These are phyloP conservation scores for Plenodomus lindquistii DNA, from an alignment of 2,329 filamentous ascomycete genomes.

Conservation along the genomic window DNA sequence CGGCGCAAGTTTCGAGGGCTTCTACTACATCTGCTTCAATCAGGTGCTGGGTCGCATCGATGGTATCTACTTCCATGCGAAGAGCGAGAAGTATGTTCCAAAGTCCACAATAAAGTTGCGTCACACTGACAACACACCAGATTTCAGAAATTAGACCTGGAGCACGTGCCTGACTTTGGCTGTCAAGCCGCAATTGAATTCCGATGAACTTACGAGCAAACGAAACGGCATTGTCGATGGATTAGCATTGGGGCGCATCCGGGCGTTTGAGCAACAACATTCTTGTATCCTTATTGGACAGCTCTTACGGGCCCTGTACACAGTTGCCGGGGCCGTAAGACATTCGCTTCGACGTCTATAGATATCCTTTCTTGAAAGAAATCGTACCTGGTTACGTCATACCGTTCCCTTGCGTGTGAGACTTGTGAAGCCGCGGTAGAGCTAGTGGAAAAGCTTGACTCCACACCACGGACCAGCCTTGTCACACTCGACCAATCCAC, in stretches of 20 bases:
- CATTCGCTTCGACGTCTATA: conserved; percentile 8
- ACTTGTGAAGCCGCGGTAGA: background rate
- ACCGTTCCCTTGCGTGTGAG: conserved; percentile 1
- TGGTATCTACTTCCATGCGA: conserved; percentile 97
- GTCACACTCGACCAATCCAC: conserved; percentile 21
- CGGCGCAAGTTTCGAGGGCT: conserved; percentile 95
- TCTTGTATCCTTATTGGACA: conserved; percentile 32
- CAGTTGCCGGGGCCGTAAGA: conserved; percentile 28
- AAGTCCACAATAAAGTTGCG: background rate
- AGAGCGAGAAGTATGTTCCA: conserved; percentile 88
- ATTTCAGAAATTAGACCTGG: conserved; percentile 90
- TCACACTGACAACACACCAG: conserved; percentile 52
- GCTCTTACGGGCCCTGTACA: conserved; percentile 31
- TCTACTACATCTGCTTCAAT: conserved; percentile 99
- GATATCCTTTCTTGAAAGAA: conserved; percentile 13
- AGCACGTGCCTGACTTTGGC: conserved; percentile 82
- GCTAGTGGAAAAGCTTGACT: conserved; percentile 39
- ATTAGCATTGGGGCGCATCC: conserved; percentile 35
- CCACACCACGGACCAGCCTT: conserved; percentile 23
- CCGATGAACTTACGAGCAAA: conserved; percentile 59
- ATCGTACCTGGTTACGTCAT: conserved; percentile 22
- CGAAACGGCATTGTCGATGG: conserved; percentile 26
- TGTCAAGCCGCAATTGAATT: conserved; percentile 90
- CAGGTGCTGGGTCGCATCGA: conserved; percentile 83
- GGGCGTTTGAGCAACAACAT: conserved; percentile 20